Evolutionary conservation across 2,329 filamentous ascomycete species (phyloP), one percentile per base, ranked within the genome.

Genomic region (Teratosphaeria gauchensis): DNA sequence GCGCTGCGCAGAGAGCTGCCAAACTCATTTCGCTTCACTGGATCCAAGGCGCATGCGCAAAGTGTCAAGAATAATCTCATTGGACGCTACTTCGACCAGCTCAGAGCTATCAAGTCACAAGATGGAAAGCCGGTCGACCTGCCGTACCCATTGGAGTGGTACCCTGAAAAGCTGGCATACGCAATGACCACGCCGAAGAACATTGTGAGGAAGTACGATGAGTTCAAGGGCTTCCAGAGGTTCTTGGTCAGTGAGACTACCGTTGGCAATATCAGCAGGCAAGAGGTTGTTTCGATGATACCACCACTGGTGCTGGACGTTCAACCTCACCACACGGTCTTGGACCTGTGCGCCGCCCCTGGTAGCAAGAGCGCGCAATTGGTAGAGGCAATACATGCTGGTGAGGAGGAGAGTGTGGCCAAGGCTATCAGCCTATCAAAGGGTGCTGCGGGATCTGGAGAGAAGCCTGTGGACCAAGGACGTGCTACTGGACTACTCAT

Each of bases 261-360:
- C 58, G 91, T 97, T 24, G 94, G 94, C 68, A 99, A 97, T 74
- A 97, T 99, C 69, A 96, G 89, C 75, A 85, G 94, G 68, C 94
- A 99, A 75, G 94, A 99, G 77, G 88, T 96, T 52, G 94, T 99
- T 69, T 96, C 90, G 78, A 99, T 99, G 94, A 97, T 99, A 63
- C 94, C 94, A 30, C 94, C 94, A 30, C 82, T 97, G 66, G 80
- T 97, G 67, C 88, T 99, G 80, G 92, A 97, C 69, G 81, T 97
- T 55, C 84, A 85, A 66, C 92, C 94, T 4, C 90, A 92, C 56
- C 95, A 96, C 87, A 88, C 87, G 1, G 92, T 96, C 9, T 78
- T 99, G 66, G 94, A 99, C 74, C 86, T 99, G 78, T 99, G 94
- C 75, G 94, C 94, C 60, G 94, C 94, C 0, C 94, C 94, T 1